phyloP scores from a whole-genome alignment of 1,284 basidiomycete genomes.

The Pseudozyma hubeiensis region DNA sequence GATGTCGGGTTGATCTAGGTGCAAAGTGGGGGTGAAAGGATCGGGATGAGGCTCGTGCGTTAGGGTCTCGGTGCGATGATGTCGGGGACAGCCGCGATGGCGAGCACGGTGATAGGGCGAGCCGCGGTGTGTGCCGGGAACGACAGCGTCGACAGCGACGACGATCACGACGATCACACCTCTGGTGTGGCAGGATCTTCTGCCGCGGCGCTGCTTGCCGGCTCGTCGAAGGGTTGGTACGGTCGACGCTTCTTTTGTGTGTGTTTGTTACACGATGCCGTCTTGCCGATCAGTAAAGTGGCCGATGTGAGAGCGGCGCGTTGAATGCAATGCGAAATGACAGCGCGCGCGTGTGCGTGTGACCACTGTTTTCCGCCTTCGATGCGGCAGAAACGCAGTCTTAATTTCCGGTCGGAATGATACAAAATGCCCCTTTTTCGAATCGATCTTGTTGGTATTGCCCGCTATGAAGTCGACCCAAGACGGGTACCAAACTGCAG shows the following conservation, averaged over 20 bases:
- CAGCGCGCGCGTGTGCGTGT: slow-evolving; percentile 8
- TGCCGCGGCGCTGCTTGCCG: slow-evolving; percentile 5
- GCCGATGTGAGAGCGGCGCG: slow-evolving; percentile 12
- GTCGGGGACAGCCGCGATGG: slow-evolving; percentile 1
- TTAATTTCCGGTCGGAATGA: slow-evolving; percentile 25
- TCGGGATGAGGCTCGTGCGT: slow-evolving; percentile 31
- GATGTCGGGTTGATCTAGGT: neutral
- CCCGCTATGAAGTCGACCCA: neutral
- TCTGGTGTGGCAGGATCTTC: neutral
- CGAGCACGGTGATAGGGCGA: neutral
- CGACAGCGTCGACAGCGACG: slow-evolving; percentile 1
- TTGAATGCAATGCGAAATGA: neutral
- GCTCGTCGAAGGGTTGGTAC: too few species aligned
- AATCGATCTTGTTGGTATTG: slow-evolving; percentile 9
- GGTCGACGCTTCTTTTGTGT: too few species aligned
- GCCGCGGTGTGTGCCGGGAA: neutral
- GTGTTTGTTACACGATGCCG: neutral
- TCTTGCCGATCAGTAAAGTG: slow-evolving; percentile 2
- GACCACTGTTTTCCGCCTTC: slow-evolving; percentile 2
- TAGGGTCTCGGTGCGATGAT: slow-evolving; percentile 1
- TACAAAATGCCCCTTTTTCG: neutral
- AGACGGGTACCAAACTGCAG: slow-evolving; percentile 12
- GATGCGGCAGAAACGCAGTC: slow-evolving; percentile 3
- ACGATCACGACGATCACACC: slow-evolving; percentile 5
- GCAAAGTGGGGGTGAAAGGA: neutral